phyloP scores from a whole-genome alignment of 2,329 filamentous ascomycete genomes.

The Kalaharituber pfeilii region DNA sequence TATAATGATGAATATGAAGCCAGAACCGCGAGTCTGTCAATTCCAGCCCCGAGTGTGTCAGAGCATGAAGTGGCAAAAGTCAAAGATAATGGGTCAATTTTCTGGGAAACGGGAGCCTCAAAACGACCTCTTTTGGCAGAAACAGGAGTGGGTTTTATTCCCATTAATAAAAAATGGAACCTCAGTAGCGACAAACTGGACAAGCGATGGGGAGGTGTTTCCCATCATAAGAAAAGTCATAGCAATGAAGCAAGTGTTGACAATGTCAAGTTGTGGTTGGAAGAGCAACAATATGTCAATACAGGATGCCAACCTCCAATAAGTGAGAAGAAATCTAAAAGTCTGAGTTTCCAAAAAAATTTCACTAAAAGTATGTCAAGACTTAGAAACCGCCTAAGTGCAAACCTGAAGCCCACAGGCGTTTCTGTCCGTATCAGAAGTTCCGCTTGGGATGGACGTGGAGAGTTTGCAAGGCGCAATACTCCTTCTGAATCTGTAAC shows the following conservation, averaged over 20 bases:
- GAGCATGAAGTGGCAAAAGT: background rate
- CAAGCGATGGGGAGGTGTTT: background rate
- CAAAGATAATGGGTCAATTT: background rate
- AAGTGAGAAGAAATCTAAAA: conserved; percentile 7
- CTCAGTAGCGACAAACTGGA: background rate
- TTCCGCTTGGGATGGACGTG: background rate
- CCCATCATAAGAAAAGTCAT: background rate
- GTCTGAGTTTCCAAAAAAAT: conserved; percentile 13
- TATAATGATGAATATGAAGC: too few species aligned
- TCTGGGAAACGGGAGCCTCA: background rate
- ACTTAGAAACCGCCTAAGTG: conserved; percentile 12
- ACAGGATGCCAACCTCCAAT: background rate
- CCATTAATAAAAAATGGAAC: background rate
- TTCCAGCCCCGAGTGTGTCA: too few species aligned
- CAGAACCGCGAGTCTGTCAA: too few species aligned
- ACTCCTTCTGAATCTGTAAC: background rate
- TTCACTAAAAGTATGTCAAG: conserved; percentile 17
- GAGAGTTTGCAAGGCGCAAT: background rate
- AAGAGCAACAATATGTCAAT: background rate
- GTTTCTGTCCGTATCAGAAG: background rate
- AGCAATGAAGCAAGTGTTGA: background rate
- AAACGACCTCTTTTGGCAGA: background rate
- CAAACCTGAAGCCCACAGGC: conserved; percentile 1
- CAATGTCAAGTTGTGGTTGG: background rate
- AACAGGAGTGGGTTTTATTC: background rate